A percentile compares a stretch with the other conserved stretches of the same genome.
Conservation (phyloP, 257 asterid genomes). For the Solanum neorickii region DNA sequence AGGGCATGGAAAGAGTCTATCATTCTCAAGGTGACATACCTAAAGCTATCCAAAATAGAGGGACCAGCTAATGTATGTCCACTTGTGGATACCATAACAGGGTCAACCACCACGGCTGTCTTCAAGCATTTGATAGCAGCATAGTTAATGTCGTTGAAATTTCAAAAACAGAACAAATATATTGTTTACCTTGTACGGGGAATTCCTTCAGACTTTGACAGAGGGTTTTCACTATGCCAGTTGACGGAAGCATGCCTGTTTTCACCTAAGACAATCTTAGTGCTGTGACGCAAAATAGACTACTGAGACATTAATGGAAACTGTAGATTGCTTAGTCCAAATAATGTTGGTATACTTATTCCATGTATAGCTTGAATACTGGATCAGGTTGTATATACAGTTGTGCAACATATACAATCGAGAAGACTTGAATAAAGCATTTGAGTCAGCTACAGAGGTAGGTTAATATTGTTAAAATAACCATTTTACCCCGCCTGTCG, state of each 20-base stretch:
- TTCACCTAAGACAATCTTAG: conserved; percentile 64
- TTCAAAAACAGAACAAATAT: neutral
- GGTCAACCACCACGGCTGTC: conserved; percentile 97
- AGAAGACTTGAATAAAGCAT: neutral
- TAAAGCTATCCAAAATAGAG: conserved; percentile 42
- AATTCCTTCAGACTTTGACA: conserved; percentile 64
- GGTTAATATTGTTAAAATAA: neutral
- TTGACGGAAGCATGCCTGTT: conserved; percentile 95
- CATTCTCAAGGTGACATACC: conserved; percentile 27
- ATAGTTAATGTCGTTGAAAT: neutral
- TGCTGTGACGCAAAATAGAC: neutral
- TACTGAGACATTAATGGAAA: neutral
- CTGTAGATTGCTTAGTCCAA: neutral
- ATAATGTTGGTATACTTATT: neutral
- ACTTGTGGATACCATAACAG: conserved; percentile 96
- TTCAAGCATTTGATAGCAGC: conserved; percentile 17
- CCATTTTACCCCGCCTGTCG: neutral
- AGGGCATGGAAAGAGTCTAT: neutral
- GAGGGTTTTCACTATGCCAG: conserved; percentile 57
- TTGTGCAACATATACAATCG: neutral
- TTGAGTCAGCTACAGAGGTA: neutral
- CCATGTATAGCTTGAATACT: neutral
- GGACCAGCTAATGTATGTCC: conserved; percentile 81
- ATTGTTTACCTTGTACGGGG: conserved; percentile 49
- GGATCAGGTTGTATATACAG: neutral